Conservation (phyloP, 306 rosid genomes). For the Inga leiocalycina region DNA sequence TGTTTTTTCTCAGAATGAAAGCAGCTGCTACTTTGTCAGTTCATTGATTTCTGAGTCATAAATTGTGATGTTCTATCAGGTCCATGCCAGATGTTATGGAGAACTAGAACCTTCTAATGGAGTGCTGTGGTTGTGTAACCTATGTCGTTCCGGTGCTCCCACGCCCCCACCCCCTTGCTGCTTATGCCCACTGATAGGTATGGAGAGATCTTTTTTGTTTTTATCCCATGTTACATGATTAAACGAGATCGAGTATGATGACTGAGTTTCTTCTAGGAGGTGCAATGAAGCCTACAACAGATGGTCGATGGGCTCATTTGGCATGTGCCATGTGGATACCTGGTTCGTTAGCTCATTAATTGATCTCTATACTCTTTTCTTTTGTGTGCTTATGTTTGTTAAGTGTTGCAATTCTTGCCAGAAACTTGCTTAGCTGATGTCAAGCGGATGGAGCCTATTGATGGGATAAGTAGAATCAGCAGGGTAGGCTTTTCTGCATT, state of each 20-base stretch:
- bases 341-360: conserved; percentile 57
- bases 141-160: conserved; percentile 89
- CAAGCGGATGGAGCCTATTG: conserved; percentile 98
- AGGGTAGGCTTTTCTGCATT: conserved; percentile 56
- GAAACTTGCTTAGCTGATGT: conserved; percentile 98
- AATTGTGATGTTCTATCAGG: conserved; percentile 50
- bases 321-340: conserved; percentile 99
- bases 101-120: conserved; percentile 92
- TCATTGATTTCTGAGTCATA: conserved; percentile 27
- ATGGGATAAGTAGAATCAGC: conserved; percentile 84
- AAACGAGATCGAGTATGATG: conserved; percentile 30
- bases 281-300: conserved; percentile 99
- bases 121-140: conserved; percentile 90
- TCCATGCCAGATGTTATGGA: conserved; percentile 97
- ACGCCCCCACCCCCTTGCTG: conserved; percentile 88
- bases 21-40: conserved; percentile 20
- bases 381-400: conserved; percentile 34
- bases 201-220: conserved; percentile 32
- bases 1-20: not conserved
- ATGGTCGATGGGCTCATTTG: conserved; percentile 98
- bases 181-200: conserved; percentile 96
- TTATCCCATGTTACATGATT: conserved; percentile 14
- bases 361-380: conserved; percentile 10
- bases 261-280: conserved; percentile 71
- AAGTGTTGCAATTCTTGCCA: conserved; percentile 47